Evolutionary conservation across 1,284 basidiomycete genomes (phyloP).

Genomic region (Nidula niveotomentosa): DNA sequence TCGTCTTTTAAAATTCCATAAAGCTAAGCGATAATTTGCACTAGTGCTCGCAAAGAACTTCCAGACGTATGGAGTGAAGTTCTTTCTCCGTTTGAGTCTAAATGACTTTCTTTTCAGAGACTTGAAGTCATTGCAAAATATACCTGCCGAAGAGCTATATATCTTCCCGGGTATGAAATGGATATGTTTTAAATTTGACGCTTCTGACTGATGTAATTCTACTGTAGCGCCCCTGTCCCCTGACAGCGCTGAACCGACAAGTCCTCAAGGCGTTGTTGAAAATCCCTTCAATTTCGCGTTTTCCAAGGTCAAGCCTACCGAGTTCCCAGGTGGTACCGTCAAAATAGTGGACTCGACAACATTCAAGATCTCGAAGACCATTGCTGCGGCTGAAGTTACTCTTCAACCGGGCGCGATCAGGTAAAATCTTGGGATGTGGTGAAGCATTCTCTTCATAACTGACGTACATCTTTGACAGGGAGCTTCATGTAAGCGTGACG

Average conservation of each 20-base stretch:
- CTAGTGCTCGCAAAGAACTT: constrained; percentile 58
- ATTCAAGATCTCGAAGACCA: constrained; percentile 54
- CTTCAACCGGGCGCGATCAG: constrained; percentile 61
- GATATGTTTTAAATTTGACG: background rate
- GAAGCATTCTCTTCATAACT: background rate
- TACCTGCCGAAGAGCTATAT: constrained; percentile 50
- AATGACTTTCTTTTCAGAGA: constrained; percentile 18
- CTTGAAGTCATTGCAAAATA: constrained; percentile 40
- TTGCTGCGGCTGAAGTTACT: constrained; percentile 57
- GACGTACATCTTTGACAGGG: constrained; percentile 22
- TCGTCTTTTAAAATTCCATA: constrained; percentile 28
- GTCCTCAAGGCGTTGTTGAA: constrained; percentile 9
- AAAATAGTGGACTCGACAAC: constrained; percentile 60
- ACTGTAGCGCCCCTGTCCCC: constrained; percentile 37
- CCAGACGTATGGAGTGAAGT: constrained; percentile 8
- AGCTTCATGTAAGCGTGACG: constrained; percentile 47
- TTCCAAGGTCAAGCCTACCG: constrained; percentile 41
- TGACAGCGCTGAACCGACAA: constrained; percentile 12
- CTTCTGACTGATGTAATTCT: background rate
- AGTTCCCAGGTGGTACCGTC: constrained; percentile 49
- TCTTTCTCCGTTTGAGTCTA: background rate
- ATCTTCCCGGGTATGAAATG: constrained; percentile 47
- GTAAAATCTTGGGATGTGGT: constrained; percentile 17
- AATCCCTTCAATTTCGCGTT: constrained; percentile 52
- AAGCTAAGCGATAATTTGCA: too few species aligned